phyloP scores from a whole-genome alignment of 805 yeast genomes.

The Wickerhamomyces bisporus region DNA sequence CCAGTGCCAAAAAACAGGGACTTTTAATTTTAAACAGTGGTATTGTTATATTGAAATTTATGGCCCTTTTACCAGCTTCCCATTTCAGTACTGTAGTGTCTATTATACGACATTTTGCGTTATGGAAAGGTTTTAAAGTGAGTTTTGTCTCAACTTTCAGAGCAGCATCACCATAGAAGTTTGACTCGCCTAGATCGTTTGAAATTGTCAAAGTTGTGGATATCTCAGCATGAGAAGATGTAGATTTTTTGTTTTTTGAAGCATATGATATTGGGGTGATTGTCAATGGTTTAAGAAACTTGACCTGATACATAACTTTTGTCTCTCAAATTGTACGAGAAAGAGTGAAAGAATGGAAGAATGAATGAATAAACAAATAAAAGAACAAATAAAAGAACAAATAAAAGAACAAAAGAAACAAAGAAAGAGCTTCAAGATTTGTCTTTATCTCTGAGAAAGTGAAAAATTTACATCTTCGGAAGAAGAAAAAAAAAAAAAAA shows the following conservation, averaged over 20 bases:
- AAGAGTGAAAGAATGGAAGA: background rate
- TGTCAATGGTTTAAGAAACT: constrained; percentile 29
- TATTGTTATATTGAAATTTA: constrained; percentile 6
- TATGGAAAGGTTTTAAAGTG: background rate
- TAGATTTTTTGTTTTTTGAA: constrained; percentile 2
- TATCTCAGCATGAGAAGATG: constrained; percentile 11
- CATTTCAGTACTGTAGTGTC: constrained; percentile 6
- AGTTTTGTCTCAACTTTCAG: constrained; percentile 7
- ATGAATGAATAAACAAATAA: too few species aligned
- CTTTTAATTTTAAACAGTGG: background rate
- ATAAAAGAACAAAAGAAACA: too few species aligned
- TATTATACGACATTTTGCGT: background rate
- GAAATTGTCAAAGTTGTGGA: constrained; percentile 24
- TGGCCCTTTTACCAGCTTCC: constrained; percentile 19
- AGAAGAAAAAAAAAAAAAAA: too few species aligned
- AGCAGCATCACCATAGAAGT: constrained; percentile 28
- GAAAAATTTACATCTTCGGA: too few species aligned
- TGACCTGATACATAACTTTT: constrained; percentile 28
- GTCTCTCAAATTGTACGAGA: background rate
- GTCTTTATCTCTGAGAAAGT: too few species aligned
- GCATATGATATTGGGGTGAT: background rate
- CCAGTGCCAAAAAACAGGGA: constrained; percentile 11
- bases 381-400: too few species aligned
- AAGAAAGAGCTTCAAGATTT: too few species aligned
- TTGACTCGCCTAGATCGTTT: constrained; percentile 37